Evolutionary conservation across 371 early-diverging fungal species (phyloP), one percentile per base, ranked within the genome.

Genomic region (Funneliformis caledonium): DNA sequence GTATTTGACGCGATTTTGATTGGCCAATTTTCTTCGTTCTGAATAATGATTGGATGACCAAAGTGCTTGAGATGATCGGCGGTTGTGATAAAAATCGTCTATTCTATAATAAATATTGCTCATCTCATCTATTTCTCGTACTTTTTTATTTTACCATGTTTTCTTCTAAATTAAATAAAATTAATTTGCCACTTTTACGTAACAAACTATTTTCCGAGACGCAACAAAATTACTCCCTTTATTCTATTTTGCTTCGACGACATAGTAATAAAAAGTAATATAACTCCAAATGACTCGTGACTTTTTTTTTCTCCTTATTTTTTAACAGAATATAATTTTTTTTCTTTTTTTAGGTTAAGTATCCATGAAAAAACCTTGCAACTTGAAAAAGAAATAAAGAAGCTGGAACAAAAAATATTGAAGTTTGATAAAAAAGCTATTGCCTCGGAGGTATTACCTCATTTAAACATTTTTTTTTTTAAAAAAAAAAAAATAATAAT

Each of bases 361-460:
- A 2, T 69, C 9, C n/a, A 47, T n/a, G 43, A 69, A 69, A 69
- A 11, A 43, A 69, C 37, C 9, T 0, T 69, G 45, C 37, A 69
- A 19, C 5, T 47, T 9, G 74, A 73, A 50, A 73, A 73, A 73
- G 74, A 73, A 19, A 48, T 73, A 16, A 73, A 73, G 5, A 19
- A 52, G 10, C 31, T 73, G 37, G 52, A 73, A 52, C 33, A 33
- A 47, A 73, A 73, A 42, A 26, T 73, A 12, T 11, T 12, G 6
- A 26, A 19, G 33, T 59, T 56, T 52, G 74, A 73, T 59, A 73
- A 73, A n/a, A 52, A 73, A 31, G 42, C 11, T 33, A 26, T 9
- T 16, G 26, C n/a, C 16, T 22, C 22, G 2, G 14, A 56, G 19
- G 43, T 48, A 6, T 3, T n/a, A 22, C 2, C 19, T n/a, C 7